These are phyloP conservation scores for Keqinozyma sinolaborantium DNA, from an alignment of 1,139 yeast genomes.

Conservation along the genomic window DNA sequence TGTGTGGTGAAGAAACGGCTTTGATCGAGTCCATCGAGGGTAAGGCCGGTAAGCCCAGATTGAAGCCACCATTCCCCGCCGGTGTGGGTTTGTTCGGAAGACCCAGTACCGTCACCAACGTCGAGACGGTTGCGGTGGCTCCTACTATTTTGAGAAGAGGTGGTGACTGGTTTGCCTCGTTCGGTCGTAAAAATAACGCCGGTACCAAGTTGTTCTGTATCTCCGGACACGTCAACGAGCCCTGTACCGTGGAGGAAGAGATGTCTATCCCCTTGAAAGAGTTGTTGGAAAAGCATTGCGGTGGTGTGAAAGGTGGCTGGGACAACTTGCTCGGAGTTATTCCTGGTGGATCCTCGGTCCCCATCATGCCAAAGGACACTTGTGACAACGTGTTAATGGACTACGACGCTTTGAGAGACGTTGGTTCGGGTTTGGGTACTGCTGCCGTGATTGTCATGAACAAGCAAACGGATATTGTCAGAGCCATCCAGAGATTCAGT, in stretches of 20 bases:
- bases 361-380: conserved; percentile 63
- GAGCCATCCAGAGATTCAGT: conserved; percentile 81
- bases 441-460: conserved; percentile 91
- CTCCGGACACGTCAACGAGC: conserved; percentile 87
- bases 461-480: conserved; percentile 76
- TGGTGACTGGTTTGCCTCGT: conserved; percentile 77
- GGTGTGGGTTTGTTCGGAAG: conserved; percentile 90
- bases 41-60: conserved; percentile 88
- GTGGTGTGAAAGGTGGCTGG: conserved; percentile 90
- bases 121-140: conserved; percentile 84
- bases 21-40: conserved; percentile 85
- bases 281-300: conserved; percentile 81
- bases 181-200: conserved; percentile 79
- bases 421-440: conserved; percentile 84
- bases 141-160: conserved; percentile 89
- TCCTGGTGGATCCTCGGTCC: conserved; percentile 89
- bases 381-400: conserved; percentile 78
- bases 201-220: conserved; percentile 84
- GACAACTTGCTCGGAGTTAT: conserved; percentile 81
- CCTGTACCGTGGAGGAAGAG: conserved; percentile 90
- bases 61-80: conserved; percentile 93
- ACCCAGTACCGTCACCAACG: conserved; percentile 86
- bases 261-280: conserved; percentile 85
- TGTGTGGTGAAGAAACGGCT: conserved; percentile 91
- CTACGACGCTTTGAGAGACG: conserved; percentile 79